Evolutionary conservation across 495 filamentous ascomycete genomes (phyloP).

Genomic region (Baudoinia panamericana): DNA sequence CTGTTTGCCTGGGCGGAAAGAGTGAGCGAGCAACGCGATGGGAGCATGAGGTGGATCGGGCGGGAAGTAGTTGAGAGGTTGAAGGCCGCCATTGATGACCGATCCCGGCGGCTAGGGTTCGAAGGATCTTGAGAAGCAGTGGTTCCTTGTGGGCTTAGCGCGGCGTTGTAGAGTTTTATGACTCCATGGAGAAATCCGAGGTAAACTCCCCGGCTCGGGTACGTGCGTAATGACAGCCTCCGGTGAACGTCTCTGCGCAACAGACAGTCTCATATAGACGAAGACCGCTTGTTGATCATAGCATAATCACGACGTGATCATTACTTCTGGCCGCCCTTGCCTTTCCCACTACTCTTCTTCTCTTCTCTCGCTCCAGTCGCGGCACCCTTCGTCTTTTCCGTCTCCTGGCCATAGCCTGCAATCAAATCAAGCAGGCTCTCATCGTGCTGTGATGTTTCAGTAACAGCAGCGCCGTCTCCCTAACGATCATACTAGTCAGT

Average conservation of each 20-base stretch:
- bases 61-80: constrained; percentile 27
- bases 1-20: constrained; percentile 73
- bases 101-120: too few species aligned
- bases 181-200: background rate
- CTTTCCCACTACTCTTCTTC: constrained; percentile 16
- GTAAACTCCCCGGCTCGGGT: too few species aligned
- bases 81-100: constrained; percentile 32
- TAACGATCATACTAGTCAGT: too few species aligned
- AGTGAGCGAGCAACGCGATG: constrained; percentile 26
- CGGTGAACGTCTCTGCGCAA: too few species aligned
- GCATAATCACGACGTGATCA: too few species aligned
- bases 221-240: too few species aligned
- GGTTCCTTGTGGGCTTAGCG: background rate
- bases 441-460: constrained; percentile 12
- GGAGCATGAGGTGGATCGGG: constrained; percentile 30
- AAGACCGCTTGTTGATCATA: too few species aligned
- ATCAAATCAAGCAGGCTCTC: constrained; percentile 23
- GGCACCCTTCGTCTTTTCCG: constrained; percentile 10
- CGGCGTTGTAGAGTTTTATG: background rate
- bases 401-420: constrained; percentile 14
- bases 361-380: constrained; percentile 3
- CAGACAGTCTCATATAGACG: too few species aligned
- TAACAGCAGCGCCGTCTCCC: too few species aligned
- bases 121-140: background rate
- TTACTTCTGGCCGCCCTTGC: constrained; percentile 21